phyloP scores from a whole-genome alignment of 2,329 filamentous ascomycete genomes.

The Onygenales sp. region DNA sequence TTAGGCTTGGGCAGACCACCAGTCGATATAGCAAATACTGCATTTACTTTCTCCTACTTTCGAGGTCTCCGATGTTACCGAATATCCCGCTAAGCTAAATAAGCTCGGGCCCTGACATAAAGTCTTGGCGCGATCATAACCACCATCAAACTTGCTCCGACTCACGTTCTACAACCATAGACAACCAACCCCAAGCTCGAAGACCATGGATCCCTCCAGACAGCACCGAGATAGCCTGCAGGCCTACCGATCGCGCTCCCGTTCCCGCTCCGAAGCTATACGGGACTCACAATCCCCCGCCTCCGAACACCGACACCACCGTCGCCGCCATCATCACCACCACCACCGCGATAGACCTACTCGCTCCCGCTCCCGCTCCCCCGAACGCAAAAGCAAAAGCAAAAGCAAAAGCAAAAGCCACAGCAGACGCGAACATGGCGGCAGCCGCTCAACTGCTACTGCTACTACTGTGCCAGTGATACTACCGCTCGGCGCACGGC shows the following conservation, averaged over 20 bases:
- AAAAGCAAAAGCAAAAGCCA: not conserved
- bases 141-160: no score
- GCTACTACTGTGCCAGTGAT: constrained; percentile 16
- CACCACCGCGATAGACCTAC: constrained; percentile 22
- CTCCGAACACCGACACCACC: constrained; percentile 14
- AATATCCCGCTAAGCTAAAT: no score
- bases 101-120: no score
- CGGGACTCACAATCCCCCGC: constrained; percentile 28
- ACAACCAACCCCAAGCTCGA: not conserved
- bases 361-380: constrained; percentile 10
- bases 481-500: constrained; percentile 58
- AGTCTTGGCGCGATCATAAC: no score
- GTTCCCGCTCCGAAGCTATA: constrained; percentile 20
- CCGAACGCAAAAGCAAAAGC: not conserved
- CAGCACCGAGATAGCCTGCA: not conserved
- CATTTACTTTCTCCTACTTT: not conserved
- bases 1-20: not conserved
- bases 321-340: constrained; percentile 27
- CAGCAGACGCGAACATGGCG: constrained; percentile 5
- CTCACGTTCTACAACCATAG: not conserved
- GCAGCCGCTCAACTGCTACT: constrained; percentile 3
- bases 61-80: no score
- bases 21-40: not conserved
- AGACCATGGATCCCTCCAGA: not conserved
- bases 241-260: constrained; percentile 5